Evolutionary conservation across 305 asterid genomes (phyloP).

Genomic region (Petunia hybrid): DNA sequence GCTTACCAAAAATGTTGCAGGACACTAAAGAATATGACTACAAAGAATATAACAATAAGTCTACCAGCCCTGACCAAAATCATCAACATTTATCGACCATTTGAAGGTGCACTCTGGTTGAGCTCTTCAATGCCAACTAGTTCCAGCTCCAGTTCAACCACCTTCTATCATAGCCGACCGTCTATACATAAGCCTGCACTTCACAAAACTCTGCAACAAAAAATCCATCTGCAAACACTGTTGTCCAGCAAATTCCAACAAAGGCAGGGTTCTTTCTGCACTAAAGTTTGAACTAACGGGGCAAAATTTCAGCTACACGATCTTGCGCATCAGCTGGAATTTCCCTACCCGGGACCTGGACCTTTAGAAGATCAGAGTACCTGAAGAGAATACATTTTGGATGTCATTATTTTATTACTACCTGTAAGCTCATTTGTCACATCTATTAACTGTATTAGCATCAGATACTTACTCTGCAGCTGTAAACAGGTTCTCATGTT

Average conservation of each 20-base stretch:
- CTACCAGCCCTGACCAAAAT: conserved; percentile 31
- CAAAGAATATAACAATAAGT: conserved; percentile 27
- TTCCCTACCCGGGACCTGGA: conserved; percentile 93
- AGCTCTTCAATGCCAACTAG: conserved; percentile 14
- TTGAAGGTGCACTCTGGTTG: background rate
- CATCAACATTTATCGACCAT: conserved; percentile 17
- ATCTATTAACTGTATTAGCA: conserved; percentile 21
- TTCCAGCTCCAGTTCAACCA: background rate
- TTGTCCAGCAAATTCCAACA: conserved; percentile 6
- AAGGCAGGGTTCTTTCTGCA: conserved; percentile 8
- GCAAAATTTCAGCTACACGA: conserved; percentile 68
- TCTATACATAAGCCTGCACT: conserved; percentile 32
- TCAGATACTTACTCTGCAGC: conserved; percentile 72
- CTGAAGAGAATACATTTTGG: conserved; percentile 47
- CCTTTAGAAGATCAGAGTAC: conserved; percentile 75
- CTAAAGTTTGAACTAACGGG: conserved; percentile 41
- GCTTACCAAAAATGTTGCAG: conserved; percentile 29
- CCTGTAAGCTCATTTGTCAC: conserved; percentile 9
- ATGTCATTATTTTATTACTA: conserved; percentile 11
- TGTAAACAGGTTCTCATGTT: conserved; percentile 79
- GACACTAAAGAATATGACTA: conserved; percentile 31
- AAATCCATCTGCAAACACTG: conserved; percentile 28
- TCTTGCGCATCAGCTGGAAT: conserved; percentile 85
- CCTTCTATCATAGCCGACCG: background rate
- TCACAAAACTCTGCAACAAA: conserved; percentile 34